Percentiles rank a stretch among this genome's conserved stretches.
Evolutionary conservation across 2,329 filamentous ascomycete species (phyloP).

Genomic region (Xylariaceae sp.): DNA sequence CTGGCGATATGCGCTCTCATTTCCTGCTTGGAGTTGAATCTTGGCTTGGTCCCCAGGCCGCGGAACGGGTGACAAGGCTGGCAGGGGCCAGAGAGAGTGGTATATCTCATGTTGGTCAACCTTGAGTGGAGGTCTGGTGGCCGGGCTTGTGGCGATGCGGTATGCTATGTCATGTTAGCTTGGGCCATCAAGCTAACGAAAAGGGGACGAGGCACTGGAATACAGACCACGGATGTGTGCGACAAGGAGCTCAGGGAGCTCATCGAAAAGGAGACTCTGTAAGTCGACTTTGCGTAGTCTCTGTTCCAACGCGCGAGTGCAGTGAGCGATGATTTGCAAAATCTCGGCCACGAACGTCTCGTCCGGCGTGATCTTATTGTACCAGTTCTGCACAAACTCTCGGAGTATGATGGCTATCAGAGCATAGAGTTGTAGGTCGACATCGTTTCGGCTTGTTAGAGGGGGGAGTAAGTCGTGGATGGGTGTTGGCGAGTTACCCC

Average conservation of each 20-base stretch:
- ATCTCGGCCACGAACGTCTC: slow-evolving; percentile 83
- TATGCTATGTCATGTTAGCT: slow-evolving; percentile 52
- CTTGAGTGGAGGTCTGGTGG: slow-evolving; percentile 53
- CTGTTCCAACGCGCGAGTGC: slow-evolving; percentile 81
- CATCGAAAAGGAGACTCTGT: slow-evolving; percentile 77
- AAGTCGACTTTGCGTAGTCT: slow-evolving; percentile 76
- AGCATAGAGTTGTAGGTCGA: slow-evolving; percentile 90
- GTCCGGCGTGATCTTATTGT: slow-evolving; percentile 85
- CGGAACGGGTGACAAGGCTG: slow-evolving; percentile 73
- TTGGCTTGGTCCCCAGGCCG: slow-evolving; percentile 45
- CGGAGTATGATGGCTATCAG: slow-evolving; percentile 83
- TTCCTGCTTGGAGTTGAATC: slow-evolving; percentile 59
- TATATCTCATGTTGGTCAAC: slow-evolving; percentile 66
- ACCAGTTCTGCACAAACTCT: slow-evolving; percentile 91
- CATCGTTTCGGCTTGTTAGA: slow-evolving; percentile 87
- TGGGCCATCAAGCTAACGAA: not conserved
- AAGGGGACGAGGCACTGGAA: slow-evolving; percentile 3
- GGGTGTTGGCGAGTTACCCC: slow-evolving; percentile 46
- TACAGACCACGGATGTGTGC: slow-evolving; percentile 69
- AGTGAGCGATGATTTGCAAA: slow-evolving; percentile 86
- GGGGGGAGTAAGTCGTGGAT: slow-evolving; percentile 82
- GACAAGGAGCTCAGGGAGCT: slow-evolving; percentile 76
- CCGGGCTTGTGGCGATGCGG: slow-evolving; percentile 58
- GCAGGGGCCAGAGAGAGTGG: slow-evolving; percentile 76
- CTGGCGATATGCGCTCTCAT: slow-evolving; percentile 80